These are phyloP conservation scores for Candida broadrunensis DNA, from an alignment of 805 yeast species.

Conservation along the genomic window DNA sequence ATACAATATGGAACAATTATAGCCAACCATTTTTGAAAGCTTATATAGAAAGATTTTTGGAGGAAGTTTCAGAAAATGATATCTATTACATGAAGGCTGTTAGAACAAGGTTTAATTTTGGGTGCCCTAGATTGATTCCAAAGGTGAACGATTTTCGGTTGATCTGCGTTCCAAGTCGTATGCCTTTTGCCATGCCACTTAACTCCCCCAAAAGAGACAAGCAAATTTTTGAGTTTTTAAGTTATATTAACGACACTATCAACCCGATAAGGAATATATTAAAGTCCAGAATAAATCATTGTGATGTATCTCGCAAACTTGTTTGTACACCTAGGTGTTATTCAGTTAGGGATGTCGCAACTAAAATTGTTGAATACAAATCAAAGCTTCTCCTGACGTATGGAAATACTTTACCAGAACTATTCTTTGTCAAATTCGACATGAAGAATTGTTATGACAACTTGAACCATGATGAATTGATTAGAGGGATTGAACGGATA, in stretches of 20 bases:
- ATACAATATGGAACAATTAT: constrained; percentile 51
- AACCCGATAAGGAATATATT: constrained; percentile 39
- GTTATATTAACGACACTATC: constrained; percentile 33
- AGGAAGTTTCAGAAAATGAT: background rate
- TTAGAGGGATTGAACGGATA: constrained; percentile 28
- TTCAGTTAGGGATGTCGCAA: constrained; percentile 47
- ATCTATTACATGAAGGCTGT: background rate
- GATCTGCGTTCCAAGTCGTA: constrained; percentile 49
- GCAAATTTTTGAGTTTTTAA: constrained; percentile 25
- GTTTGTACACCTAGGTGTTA: constrained; percentile 23
- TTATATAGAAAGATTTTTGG: constrained; percentile 41
- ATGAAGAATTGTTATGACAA: constrained; percentile 75
- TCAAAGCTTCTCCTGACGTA: constrained; percentile 3
- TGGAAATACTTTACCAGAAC: constrained; percentile 23
- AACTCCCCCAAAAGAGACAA: constrained; percentile 16
- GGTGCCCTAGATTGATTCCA: constrained; percentile 54
- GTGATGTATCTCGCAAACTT: constrained; percentile 2
- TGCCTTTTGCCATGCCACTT: background rate
- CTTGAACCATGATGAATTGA: constrained; percentile 47
- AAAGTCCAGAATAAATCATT: constrained; percentile 2
- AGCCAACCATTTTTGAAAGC: constrained; percentile 38
- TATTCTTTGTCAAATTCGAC: constrained; percentile 69
- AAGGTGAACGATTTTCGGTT: constrained; percentile 59
- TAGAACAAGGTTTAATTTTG: constrained; percentile 19
- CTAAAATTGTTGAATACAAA: constrained; percentile 36